Evolutionary conservation across 768 basidiomycete genomes (phyloP).

Genomic region (Boletellus ananiceps): DNA sequence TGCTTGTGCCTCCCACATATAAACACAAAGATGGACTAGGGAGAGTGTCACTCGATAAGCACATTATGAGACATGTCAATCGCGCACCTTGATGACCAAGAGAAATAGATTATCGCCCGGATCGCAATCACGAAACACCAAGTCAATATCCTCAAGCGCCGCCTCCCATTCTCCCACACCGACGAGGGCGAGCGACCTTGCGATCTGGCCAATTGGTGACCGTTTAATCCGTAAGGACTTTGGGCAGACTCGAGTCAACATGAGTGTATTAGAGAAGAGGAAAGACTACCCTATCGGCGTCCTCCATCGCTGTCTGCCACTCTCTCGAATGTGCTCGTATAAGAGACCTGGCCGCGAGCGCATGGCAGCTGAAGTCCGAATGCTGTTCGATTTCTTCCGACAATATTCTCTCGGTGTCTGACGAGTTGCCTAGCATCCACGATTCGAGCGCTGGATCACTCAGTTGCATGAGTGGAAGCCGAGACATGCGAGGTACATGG

Average conservation of each 20-base stretch:
- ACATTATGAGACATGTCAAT: not conserved
- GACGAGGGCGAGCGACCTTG: not conserved
- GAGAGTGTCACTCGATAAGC: not conserved
- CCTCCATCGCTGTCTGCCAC: not conserved
- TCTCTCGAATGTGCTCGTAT: not conserved
- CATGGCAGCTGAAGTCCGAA: not conserved
- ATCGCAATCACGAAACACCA: not conserved
- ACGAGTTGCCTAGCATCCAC: not conserved
- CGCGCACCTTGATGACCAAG: not conserved
- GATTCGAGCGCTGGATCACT: not conserved
- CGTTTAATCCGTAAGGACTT: not conserved
- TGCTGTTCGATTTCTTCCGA: not conserved
- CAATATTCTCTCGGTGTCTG: not conserved
- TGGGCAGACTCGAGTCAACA: not conserved
- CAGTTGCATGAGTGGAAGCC: not conserved
- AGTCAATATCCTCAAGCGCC: not conserved
- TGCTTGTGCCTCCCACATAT: not conserved
- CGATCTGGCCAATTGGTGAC: slow-evolving; percentile 1
- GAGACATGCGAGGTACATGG: not conserved
- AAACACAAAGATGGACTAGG: slow-evolving; percentile 1
- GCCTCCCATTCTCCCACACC: not conserved
- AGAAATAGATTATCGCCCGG: not conserved
- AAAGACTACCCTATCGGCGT: not conserved
- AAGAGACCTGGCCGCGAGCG: not conserved
- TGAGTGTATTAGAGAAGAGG: not conserved